These are phyloP conservation scores for Paraconiothyrium brasiliense DNA, from an alignment of 2,329 filamentous ascomycete genomes.

Conservation along the genomic window DNA sequence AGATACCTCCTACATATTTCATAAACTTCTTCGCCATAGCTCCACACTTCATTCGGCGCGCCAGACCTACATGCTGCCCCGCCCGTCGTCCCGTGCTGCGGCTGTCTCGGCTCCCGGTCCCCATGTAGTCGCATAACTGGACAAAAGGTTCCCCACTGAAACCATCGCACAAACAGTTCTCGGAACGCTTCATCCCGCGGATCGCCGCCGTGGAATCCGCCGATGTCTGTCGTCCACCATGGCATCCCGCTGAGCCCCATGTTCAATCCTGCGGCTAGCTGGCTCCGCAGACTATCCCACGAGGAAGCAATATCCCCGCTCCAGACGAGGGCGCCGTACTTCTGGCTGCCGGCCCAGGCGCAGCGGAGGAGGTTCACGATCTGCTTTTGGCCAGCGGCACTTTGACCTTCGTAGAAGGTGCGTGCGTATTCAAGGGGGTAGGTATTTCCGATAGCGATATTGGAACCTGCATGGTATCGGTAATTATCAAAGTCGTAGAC, in stretches of 20 bases:
- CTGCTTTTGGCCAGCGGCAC: constrained; percentile 61
- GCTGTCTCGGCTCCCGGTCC: constrained; percentile 68
- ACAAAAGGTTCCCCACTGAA: constrained; percentile 74
- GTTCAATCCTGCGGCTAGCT: constrained; percentile 71
- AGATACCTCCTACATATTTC: constrained; percentile 69
- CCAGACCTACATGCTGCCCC: constrained; percentile 55
- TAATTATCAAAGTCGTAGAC: constrained; percentile 74
- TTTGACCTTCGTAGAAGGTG: constrained; percentile 69
- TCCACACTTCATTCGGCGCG: constrained; percentile 72
- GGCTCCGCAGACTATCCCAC: constrained; percentile 67
- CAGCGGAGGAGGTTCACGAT: constrained; percentile 69
- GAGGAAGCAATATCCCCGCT: constrained; percentile 72
- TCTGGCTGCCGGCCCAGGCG: constrained; percentile 68
- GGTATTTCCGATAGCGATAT: constrained; percentile 67
- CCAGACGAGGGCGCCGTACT: constrained; percentile 73
- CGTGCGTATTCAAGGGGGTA: constrained; percentile 68
- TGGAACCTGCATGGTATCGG: constrained; percentile 66
- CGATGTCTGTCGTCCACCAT: constrained; percentile 77
- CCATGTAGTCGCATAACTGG: constrained; percentile 75
- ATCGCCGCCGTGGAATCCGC: constrained; percentile 73
- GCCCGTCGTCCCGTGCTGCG: constrained; percentile 51
- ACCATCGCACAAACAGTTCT: constrained; percentile 73
- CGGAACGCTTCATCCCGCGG: constrained; percentile 65
- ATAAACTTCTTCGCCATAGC: constrained; percentile 69
- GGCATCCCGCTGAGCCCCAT: constrained; percentile 72